Conservation (phyloP, 495 filamentous ascomycete species). For the Cladorrhinum samala region DNA sequence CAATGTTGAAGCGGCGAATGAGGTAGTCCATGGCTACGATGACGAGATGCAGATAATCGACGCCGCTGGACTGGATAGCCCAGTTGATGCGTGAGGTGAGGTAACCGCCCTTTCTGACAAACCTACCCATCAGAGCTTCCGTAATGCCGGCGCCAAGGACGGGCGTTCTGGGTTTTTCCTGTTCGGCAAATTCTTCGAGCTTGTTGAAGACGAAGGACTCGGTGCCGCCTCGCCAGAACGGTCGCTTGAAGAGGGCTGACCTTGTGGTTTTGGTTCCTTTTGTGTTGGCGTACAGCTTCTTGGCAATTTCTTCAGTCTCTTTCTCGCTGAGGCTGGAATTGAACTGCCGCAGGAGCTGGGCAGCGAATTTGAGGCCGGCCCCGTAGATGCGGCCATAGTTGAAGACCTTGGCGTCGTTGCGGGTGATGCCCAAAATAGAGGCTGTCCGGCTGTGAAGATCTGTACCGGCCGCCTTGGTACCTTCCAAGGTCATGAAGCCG, state of each 20-base stretch:
- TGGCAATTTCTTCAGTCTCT: constrained; percentile 67
- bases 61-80: constrained; percentile 96
- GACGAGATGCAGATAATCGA: constrained; percentile 94
- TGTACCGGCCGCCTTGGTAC: constrained; percentile 86
- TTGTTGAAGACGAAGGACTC: constrained; percentile 98
- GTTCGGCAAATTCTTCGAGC: constrained; percentile 93
- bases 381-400: constrained; percentile 99
- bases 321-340: constrained; percentile 74
- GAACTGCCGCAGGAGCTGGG: constrained; percentile 84
- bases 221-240: constrained; percentile 95
- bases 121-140: constrained; percentile 82
- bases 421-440: constrained; percentile 80
- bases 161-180: constrained; percentile 84
- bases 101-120: constrained; percentile 83
- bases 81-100: constrained; percentile 97
- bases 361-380: constrained; percentile 88
- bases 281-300: constrained; percentile 77
- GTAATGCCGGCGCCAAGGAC: constrained; percentile 96
- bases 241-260: constrained; percentile 58
- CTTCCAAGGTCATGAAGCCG: constrained; percentile 98
- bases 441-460: constrained; percentile 95
- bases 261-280: constrained; percentile 75
- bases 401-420: constrained; percentile 95
- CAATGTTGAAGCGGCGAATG: constrained; percentile 74
- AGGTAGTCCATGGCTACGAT: constrained; percentile 95